Conservation (phyloP, 2,329 filamentous ascomycete genomes). For the Diaporthe eres region DNA sequence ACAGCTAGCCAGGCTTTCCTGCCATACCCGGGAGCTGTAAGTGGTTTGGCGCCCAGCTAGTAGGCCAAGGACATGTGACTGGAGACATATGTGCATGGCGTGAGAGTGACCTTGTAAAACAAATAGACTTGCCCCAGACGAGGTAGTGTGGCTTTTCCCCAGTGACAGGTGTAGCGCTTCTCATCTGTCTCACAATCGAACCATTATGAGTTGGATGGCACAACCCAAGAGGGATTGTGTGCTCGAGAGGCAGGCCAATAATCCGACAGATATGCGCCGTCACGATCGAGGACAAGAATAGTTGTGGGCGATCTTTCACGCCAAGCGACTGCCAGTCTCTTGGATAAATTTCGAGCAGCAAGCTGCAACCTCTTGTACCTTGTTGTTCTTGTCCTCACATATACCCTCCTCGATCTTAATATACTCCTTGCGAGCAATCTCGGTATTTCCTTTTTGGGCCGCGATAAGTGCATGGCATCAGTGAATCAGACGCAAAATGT, state of each 20-base stretch:
- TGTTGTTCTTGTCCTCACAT: not conserved
- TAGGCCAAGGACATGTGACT: not conserved
- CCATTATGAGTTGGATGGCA: not conserved
- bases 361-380: not conserved
- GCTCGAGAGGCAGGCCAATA: not conserved
- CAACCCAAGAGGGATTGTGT: not conserved
- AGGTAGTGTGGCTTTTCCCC: not conserved
- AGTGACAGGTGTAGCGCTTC: not conserved
- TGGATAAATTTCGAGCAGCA: not conserved
- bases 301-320: not conserved
- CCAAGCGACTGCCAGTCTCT: not conserved
- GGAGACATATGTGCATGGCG: not conserved
- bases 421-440: not conserved
- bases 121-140: not conserved
- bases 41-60: not conserved
- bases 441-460: not conserved
- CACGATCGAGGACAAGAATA: not conserved
- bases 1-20: too few species aligned
- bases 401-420: not conserved
- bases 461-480: not conserved
- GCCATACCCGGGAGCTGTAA: not conserved
- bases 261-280: not conserved
- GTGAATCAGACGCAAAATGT: not conserved
- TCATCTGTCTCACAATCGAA: slow-evolving; percentile 1
- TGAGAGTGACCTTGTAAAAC: not conserved